Percentiles rank a stretch among this genome's conserved stretches.
Conservation (phyloP, 2,329 filamentous ascomycete genomes). For the Didymella lethalis region DNA sequence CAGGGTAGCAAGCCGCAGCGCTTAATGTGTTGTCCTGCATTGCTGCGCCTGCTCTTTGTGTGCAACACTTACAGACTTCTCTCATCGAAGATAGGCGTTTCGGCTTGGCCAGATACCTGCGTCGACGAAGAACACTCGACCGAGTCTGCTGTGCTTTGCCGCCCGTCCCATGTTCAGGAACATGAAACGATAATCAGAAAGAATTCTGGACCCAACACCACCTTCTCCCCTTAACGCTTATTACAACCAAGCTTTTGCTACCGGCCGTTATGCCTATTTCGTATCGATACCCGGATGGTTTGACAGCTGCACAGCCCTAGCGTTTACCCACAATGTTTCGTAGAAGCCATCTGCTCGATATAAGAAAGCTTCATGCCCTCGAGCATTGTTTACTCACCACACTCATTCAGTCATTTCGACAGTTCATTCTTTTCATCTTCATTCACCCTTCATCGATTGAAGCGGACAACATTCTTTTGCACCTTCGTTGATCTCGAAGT, state of each 20-base stretch:
- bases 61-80: slow-evolving; percentile 8
- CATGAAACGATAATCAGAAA: slow-evolving; percentile 25
- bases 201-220: slow-evolving; percentile 11
- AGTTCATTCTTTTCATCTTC: slow-evolving; percentile 37
- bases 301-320: slow-evolving; percentile 23
- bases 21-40: background rate
- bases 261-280: slow-evolving; percentile 22
- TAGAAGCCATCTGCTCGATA: slow-evolving; percentile 21
- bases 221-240: slow-evolving; percentile 12
- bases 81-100: slow-evolving; percentile 22
- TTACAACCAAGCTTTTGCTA: slow-evolving; percentile 23
- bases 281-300: slow-evolving; percentile 14
- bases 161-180: slow-evolving; percentile 12
- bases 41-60: background rate
- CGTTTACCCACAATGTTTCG: slow-evolving; percentile 15
- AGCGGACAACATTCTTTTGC: slow-evolving; percentile 35
- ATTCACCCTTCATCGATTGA: slow-evolving; percentile 40
- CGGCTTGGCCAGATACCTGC: slow-evolving; percentile 26
- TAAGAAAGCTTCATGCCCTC: slow-evolving; percentile 20
- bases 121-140: slow-evolving; percentile 27
- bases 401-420: slow-evolving; percentile 35
- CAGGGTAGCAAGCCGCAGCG: background rate
- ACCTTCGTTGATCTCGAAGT: slow-evolving; percentile 41
- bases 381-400: slow-evolving; percentile 19
- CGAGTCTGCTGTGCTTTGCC: slow-evolving; percentile 17